Base-by-base conservation (phyloP, 1,139 yeast genomes). In the Pneumocystis canis region DNA sequence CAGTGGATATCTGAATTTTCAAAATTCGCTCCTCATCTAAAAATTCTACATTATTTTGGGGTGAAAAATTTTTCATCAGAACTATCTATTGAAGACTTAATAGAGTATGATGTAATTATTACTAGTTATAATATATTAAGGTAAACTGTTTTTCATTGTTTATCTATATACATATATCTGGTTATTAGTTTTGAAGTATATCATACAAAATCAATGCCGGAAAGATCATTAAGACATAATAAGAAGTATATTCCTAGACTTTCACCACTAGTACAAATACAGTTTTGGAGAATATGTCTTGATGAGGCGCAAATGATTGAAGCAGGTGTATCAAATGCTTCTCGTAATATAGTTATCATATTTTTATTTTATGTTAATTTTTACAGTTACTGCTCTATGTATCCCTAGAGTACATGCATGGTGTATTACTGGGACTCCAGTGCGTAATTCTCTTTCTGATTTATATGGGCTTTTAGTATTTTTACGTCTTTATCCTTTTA, bases 401-500 rank as follows among this genome's bases (percentile, higher is more conserved):
- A 47, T 92, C 31, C 95, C 96, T 3, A 77, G 96, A 62, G 81
- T 82, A 62, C 97, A 92, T 74, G 83, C 96, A 0, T 92, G 97
- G 97, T 96, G 96, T 6, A 96, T 89, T 0, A 87, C 96, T 0
- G 98, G 98, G 5, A 92, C 98, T 0, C 95, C 97, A 0, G 85
- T 89, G 11, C 82, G 83, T 67, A 82, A 81, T 67, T 78, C 81
- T 59, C 74, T 87, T 64, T 75, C 76, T 60, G 96, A 90, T 73
- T 75, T 89, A 63, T 83, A 80, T 63, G 85, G 95, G 0, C 78
- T 89, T 6, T 72, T 89, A 53, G 79, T 82, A 20, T 90, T 88
- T 70, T 74, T 89, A 66, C 78, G 84, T 65, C 73, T 82, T 35
- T 78, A 78, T 61, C 97, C 97, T 0, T 86, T 88, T 65, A 77